phyloP scores from a whole-genome alignment of 2,329 filamentous ascomycete species.

The Pseudocercospora macadamiae region DNA sequence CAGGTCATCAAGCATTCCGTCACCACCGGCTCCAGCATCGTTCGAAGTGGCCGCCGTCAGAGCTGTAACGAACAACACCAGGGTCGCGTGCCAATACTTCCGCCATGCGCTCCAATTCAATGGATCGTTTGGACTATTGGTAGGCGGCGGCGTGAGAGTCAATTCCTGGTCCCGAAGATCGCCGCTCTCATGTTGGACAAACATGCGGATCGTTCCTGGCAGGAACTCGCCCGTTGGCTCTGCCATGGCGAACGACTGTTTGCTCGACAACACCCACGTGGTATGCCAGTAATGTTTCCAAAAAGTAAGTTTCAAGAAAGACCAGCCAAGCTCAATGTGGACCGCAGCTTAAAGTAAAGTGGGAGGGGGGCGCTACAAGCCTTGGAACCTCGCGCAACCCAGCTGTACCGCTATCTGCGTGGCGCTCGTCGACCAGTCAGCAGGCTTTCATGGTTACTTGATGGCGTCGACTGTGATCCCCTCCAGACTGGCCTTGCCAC shows the following conservation, averaged over 20 bases:
- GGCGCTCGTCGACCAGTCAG: conserved; percentile 8
- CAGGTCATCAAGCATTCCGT: conserved; percentile 54
- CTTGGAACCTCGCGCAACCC: too few relatives aligned
- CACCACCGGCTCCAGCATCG: conserved; percentile 56
- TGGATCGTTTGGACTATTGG: conserved; percentile 36
- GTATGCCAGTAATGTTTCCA: not conserved
- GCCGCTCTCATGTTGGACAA: conserved; percentile 21
- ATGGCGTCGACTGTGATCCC: conserved; percentile 14
- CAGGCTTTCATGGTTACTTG: conserved; percentile 20
- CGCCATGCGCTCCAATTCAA: conserved; percentile 36
- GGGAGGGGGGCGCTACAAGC: too few relatives aligned
- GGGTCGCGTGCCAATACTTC: conserved; percentile 43
- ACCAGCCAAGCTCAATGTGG: not conserved
- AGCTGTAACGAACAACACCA: conserved; percentile 58
- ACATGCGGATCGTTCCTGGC: conserved; percentile 29
- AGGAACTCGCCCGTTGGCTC: conserved; percentile 21
- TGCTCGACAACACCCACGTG: too few relatives aligned
- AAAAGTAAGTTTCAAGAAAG: not conserved
- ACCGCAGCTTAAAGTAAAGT: not conserved
- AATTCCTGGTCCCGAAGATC: conserved; percentile 45
- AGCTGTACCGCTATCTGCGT: not conserved
- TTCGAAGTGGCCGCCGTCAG: conserved; percentile 61
- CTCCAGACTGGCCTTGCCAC: conserved; percentile 8
- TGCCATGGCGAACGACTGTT: conserved; percentile 22
- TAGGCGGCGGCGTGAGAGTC: conserved; percentile 58